Percentiles rank a stretch among this genome's conserved stretches.
phyloP scores from a whole-genome alignment of 345 rosid species.

The Theobroma cacao region DNA sequence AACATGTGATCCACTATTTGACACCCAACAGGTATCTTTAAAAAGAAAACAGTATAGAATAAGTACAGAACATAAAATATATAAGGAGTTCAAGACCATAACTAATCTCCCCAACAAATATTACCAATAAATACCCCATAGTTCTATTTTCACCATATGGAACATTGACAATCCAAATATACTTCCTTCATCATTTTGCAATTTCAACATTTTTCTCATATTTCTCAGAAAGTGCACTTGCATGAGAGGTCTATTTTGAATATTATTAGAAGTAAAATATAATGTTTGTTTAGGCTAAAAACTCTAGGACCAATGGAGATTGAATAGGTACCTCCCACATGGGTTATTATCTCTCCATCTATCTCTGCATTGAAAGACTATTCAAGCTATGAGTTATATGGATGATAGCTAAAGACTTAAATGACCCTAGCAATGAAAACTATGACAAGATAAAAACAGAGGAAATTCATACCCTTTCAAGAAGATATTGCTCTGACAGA shows the following conservation, averaged over 20 bases:
- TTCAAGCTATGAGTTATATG: not conserved
- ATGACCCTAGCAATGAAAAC: not conserved
- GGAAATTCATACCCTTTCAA: conserved; percentile 51
- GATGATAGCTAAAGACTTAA: not conserved
- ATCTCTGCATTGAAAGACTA: not conserved
- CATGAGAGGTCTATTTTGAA: not conserved
- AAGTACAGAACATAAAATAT: not conserved
- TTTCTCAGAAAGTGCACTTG: not conserved
- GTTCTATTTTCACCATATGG: not conserved
- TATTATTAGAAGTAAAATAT: not conserved
- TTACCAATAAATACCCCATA: not conserved
- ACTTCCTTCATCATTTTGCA: not conserved
- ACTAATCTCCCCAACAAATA: not conserved
- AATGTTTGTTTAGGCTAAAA: not conserved
- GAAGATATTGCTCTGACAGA: conserved; percentile 47
- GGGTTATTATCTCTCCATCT: not conserved
- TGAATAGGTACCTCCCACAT: not conserved
- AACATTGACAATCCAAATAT: not conserved
- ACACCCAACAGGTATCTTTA: not conserved
- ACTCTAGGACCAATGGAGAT: not conserved
- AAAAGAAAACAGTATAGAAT: no score
- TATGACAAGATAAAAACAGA: not conserved
- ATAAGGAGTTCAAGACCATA: not conserved
- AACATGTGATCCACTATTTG: not conserved
- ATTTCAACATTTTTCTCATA: not conserved